These are phyloP conservation scores for Hansfordia pulvinata DNA, from an alignment of 2,329 filamentous ascomycete species.

Conservation along the genomic window DNA sequence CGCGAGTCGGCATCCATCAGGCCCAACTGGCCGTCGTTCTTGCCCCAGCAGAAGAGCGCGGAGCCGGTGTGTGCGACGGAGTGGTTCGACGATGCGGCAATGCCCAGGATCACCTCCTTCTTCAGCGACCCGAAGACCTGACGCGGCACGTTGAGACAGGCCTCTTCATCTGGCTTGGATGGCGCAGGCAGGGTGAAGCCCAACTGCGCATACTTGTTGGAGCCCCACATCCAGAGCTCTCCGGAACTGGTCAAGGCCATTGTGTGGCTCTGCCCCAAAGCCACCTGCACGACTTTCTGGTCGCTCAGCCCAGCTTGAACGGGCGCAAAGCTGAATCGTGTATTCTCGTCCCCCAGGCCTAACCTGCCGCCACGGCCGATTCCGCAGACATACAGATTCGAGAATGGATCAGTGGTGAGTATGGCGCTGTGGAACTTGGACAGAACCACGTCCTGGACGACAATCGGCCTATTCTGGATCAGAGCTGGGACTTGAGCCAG, in stretches of 20 bases:
- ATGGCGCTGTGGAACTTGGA: constrained; percentile 88
- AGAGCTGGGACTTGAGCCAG: constrained; percentile 53
- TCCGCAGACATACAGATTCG: constrained; percentile 86
- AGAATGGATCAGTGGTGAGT: constrained; percentile 72
- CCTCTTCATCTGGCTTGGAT: constrained; percentile 61
- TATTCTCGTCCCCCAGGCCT: constrained; percentile 80
- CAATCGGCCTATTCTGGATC: constrained; percentile 56
- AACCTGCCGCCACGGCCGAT: constrained; percentile 83
- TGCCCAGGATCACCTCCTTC: constrained; percentile 66
- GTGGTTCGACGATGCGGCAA: constrained; percentile 81
- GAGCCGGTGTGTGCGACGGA: constrained; percentile 76
- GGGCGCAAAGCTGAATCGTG: constrained; percentile 73
- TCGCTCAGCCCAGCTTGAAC: constrained; percentile 65
- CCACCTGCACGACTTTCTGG: constrained; percentile 63
- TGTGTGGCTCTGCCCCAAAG: constrained; percentile 83
- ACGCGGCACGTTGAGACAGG: constrained; percentile 66
- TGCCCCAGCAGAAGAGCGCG: constrained; percentile 85
- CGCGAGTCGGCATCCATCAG: constrained; percentile 91
- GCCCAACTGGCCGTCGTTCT: constrained; percentile 86
- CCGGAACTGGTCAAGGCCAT: constrained; percentile 74
- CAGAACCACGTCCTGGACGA: constrained; percentile 71
- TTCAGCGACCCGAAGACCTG: constrained; percentile 90
- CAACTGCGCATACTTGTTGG: constrained; percentile 72
- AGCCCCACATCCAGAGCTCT: constrained; percentile 92
- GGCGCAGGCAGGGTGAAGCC: constrained; percentile 66